Percentiles rank a stretch among this genome's conserved stretches.
Conservation (phyloP, 2,329 filamentous ascomycete genomes). For the Xylariales sp. region DNA sequence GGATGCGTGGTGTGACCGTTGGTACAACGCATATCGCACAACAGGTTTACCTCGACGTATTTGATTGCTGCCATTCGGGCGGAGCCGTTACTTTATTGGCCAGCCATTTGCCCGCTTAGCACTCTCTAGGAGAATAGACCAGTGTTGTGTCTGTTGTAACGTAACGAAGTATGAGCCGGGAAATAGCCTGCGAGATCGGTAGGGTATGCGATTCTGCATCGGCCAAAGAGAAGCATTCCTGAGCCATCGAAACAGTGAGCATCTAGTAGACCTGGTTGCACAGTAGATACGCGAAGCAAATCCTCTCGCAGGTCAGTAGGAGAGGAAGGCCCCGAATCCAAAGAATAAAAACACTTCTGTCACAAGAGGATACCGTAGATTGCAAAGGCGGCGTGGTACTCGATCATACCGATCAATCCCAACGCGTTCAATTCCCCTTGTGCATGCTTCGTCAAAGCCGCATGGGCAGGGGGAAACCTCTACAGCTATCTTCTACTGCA, state of each 20-base stretch:
- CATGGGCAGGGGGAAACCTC: constrained; percentile 51
- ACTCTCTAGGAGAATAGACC: constrained; percentile 44
- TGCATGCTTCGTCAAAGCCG: constrained; percentile 57
- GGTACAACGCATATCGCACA: constrained; percentile 28
- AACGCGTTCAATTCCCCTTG: constrained; percentile 44
- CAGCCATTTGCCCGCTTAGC: constrained; percentile 46
- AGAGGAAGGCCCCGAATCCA: constrained; percentile 48
- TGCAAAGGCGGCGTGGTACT: constrained; percentile 21
- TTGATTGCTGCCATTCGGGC: constrained; percentile 16
- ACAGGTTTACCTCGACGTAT: constrained; percentile 22
- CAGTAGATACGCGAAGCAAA: constrained; percentile 48
- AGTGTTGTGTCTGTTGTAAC: constrained; percentile 31
- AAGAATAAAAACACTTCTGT: constrained; percentile 46
- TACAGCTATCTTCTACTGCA: constrained; percentile 44
- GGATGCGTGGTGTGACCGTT: constrained; percentile 39
- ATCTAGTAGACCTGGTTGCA: constrained; percentile 45
- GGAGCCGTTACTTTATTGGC: constrained; percentile 45
- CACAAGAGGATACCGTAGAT: constrained; percentile 43
- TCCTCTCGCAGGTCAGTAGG: constrained; percentile 49
- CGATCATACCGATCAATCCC: not conserved
- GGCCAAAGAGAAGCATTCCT: constrained; percentile 21
- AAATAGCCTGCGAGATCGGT: constrained; percentile 31
- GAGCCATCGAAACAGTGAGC: constrained; percentile 40
- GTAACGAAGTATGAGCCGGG: constrained; percentile 43
- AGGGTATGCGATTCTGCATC: not conserved